phyloP scores from a whole-genome alignment of 2,329 filamentous ascomycete species.

The Microsporum ferrugineum region DNA sequence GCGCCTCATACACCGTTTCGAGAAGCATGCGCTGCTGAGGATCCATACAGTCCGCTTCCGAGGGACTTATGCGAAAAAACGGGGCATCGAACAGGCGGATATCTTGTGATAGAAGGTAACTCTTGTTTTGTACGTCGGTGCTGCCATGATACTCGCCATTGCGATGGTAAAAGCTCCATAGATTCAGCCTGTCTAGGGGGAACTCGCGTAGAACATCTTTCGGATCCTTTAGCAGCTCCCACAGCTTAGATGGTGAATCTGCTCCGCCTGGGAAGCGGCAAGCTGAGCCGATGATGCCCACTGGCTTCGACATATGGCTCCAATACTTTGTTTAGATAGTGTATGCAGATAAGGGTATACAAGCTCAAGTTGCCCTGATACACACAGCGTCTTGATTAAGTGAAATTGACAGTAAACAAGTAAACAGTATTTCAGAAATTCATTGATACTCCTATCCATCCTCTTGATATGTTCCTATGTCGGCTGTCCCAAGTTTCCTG shows the following conservation, averaged over 20 bases:
- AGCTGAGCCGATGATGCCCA: conserved; percentile 25
- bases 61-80: conserved; percentile 22
- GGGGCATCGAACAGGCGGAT: conserved; percentile 21
- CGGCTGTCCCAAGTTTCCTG: too few species aligned
- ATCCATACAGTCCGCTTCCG: conserved; percentile 22
- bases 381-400: too few species aligned
- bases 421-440: too few species aligned
- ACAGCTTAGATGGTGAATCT: conserved; percentile 23
- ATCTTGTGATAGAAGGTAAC: conserved; percentile 18
- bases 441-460: too few species aligned
- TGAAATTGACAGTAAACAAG: too few species aligned
- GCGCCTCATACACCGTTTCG: conserved; percentile 21
- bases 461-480: too few species aligned
- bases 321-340: too few species aligned
- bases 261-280: conserved; percentile 27
- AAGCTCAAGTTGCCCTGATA: too few species aligned
- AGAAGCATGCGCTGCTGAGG: conserved; percentile 24
- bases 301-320: conserved; percentile 7
- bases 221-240: conserved; percentile 21
- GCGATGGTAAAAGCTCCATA: conserved; percentile 14
- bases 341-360: too few species aligned
- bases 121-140: conserved; percentile 6
- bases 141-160: conserved; percentile 7
- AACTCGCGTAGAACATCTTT: conserved; percentile 8
- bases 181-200: conserved; percentile 14